Percentiles rank a stretch among this genome's conserved stretches.
Evolutionary conservation across 75 land plant species (phyloP).

Genomic region (Pinus tabuliformis): DNA sequence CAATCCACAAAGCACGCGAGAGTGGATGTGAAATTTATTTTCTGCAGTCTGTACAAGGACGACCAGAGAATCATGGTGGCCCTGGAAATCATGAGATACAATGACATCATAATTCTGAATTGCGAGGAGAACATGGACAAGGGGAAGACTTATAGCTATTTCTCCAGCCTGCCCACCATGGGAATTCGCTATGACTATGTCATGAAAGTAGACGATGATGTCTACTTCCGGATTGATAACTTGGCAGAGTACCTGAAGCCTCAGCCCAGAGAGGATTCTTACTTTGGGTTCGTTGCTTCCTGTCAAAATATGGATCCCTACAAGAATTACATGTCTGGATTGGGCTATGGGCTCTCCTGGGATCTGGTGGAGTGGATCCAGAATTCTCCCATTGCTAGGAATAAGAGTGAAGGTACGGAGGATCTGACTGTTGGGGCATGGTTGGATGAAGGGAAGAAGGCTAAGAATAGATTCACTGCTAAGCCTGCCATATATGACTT

Average conservation of each 20-base stretch:
- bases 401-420: conserved; percentile 50
- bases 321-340: conserved; percentile 69
- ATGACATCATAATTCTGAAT: conserved; percentile 59
- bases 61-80: conserved; percentile 41
- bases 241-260: conserved; percentile 39
- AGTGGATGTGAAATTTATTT: conserved; percentile 49
- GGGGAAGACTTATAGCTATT: conserved; percentile 79
- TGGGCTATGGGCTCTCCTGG: conserved; percentile 87
- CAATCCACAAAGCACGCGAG: conserved; percentile 24
- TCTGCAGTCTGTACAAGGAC: conserved; percentile 44
- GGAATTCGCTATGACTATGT: conserved; percentile 67
- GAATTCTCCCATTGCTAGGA: conserved; percentile 43
- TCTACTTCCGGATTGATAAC: conserved; percentile 40
- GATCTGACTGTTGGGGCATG: conserved; percentile 57
- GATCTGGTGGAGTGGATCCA: conserved; percentile 74
- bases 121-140: conserved; percentile 75
- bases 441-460: conserved; percentile 53
- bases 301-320: conserved; percentile 51
- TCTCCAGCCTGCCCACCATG: conserved; percentile 52
- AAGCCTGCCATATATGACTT: conserved; percentile 79
- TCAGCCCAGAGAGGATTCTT: conserved; percentile 62
- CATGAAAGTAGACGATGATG: conserved; percentile 84
- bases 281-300: conserved; percentile 70
- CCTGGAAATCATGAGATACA: conserved; percentile 41
- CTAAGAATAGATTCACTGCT: conserved; percentile 50